Base-by-base conservation (phyloP, 208 protist species). In the Trypanosoma scelopori region DNA sequence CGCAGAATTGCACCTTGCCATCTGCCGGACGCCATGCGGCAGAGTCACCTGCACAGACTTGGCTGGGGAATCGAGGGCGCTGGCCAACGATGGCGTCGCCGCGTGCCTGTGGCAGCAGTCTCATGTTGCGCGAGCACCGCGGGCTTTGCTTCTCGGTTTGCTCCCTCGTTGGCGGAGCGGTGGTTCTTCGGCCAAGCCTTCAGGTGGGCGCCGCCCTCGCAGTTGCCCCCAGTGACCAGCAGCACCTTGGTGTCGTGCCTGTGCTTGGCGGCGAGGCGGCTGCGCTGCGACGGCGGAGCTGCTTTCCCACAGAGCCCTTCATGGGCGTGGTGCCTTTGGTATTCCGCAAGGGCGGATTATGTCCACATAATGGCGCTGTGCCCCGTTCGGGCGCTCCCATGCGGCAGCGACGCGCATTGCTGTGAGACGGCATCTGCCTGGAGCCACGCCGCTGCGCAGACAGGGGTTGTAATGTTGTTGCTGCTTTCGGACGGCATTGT, bases 51-150 rank as follows among this genome's bases (percentile, higher is more conserved):
- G 37, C 46, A 64, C 46, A 4, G 27, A 43, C 4, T 42, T 7
- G 28, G 18, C 6, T 4, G 66, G 20, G 15, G 22, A 35, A 23
- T 41, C 37, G 12, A 28, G 1, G 3, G 23, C 41, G 28, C 46
- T 72, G 12, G 39, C 41, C n/a, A 16, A 55, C 4, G 35, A 58
- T 48, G 25, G 18, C 46, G 25, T 50, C 45, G 57, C 57, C 3
- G 28, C 37, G 12, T 56, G 49, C n/a, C 15, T 51, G 47, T 65
- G 67, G 67, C 7, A 23, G 22, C 1, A 57, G 39, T 23, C n/a
- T 72, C 18, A 1, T 72, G 5, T 55, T 65, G 22, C 18, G 56
- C n/a, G 55, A 28, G 5, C 67, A 53, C 9, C 58, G 49, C 13
- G 45, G 57, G 15, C 35, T 27, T 2, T 46, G 66, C 28, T 61